These are phyloP conservation scores for Solanum hybrid DNA, from an alignment of 305 asterid genomes.

Conservation along the genomic window DNA sequence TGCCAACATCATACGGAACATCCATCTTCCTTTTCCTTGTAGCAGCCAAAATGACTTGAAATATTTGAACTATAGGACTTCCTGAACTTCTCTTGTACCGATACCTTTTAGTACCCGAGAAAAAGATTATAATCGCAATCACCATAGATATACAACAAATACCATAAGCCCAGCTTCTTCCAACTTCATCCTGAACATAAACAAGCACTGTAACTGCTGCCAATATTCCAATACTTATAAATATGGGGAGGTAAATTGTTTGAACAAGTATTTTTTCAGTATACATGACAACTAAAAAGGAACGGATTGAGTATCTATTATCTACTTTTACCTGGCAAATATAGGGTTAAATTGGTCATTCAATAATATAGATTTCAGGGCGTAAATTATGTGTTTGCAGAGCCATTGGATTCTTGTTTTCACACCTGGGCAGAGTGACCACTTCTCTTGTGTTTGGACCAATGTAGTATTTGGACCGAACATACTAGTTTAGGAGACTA, in stretches of 20 bases:
- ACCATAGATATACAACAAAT: slow-evolving; percentile 36
- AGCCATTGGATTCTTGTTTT: too few species aligned
- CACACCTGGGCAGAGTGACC: too few species aligned
- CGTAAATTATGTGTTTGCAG: too few species aligned
- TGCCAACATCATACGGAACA: slow-evolving; percentile 10
- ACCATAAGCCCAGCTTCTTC: slow-evolving; percentile 41
- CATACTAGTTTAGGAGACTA: too few species aligned
- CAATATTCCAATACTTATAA: slow-evolving; percentile 33
- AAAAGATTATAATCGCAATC: slow-evolving; percentile 24
- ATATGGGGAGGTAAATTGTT: slow-evolving; percentile 7
- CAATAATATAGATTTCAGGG: too few species aligned
- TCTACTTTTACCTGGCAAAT: too few species aligned
- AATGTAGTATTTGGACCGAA: too few species aligned
- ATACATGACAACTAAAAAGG: too few species aligned
- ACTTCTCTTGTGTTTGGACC: too few species aligned
- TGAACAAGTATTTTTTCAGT: too few species aligned
- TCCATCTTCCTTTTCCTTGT: slow-evolving; percentile 24
- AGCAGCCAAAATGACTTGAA: slow-evolving; percentile 32
- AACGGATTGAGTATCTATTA: too few species aligned
- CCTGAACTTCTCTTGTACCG: slow-evolving; percentile 31
- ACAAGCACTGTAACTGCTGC: slow-evolving; percentile 37
- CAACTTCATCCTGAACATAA: slow-evolving; percentile 31
- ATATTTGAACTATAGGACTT: slow-evolving; percentile 35
- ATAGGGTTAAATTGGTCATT: too few species aligned
- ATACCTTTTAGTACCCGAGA: slow-evolving; percentile 27